These are phyloP conservation scores for Amaranthus cruentus DNA, from an alignment of 148 eudicot species.

Conservation along the genomic window DNA sequence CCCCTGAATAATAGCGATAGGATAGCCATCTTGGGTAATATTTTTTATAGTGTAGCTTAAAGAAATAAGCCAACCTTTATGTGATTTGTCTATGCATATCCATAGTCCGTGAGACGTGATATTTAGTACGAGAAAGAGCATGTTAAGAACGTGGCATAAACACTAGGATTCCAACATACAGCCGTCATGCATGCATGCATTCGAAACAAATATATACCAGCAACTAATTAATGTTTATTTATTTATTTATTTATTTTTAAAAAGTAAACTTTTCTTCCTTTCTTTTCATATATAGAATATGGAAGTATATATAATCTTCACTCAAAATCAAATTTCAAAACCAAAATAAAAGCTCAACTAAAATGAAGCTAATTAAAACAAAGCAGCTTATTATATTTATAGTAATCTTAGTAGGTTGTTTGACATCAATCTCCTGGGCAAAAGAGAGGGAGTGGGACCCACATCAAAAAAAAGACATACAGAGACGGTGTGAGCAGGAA, in stretches of 20 bases:
- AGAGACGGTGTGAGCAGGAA: conserved; percentile 21
- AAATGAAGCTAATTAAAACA: neutral
- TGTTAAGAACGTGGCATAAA: conserved; percentile 19
- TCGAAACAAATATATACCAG: neutral
- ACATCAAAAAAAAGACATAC: neutral
- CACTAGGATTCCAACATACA: neutral
- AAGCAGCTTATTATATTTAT: neutral
- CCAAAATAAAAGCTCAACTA: neutral
- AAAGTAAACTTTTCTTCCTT: neutral
- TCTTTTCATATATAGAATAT: neutral
- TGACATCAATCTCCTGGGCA: neutral
- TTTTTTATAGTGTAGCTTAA: no score
- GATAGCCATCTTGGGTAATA: no score
- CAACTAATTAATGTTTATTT: neutral
- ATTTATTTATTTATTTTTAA: neutral
- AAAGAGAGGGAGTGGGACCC: neutral
- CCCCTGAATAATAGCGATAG: no score
- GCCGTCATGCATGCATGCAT: conserved; percentile 17
- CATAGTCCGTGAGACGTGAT: no score
- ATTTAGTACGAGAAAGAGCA: neutral
- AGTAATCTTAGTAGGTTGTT: neutral
- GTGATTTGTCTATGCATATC: no score
- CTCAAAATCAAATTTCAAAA: neutral
- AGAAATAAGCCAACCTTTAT: no score
- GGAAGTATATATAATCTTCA: no score